Evolutionary conservation across 352 stramenopile species (phyloP).

Genomic region (Phytophthora podocarpi): DNA sequence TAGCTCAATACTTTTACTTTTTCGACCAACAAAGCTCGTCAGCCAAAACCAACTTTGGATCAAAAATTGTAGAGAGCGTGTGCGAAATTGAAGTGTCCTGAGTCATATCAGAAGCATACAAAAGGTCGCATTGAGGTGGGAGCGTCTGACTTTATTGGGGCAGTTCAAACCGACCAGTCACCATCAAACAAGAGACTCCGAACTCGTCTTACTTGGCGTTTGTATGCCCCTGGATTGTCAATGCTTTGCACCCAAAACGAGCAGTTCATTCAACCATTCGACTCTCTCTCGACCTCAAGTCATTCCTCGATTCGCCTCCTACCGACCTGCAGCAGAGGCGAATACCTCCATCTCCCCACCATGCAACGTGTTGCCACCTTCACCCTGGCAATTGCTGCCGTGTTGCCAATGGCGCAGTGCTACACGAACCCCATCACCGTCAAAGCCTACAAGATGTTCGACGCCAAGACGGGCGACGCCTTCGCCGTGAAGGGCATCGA

Average conservation of each 20-base stretch:
- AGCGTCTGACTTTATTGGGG: too few relatives aligned
- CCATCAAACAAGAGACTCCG: conserved; percentile 11
- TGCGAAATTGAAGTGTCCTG: too few relatives aligned
- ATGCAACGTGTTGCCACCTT: conserved; percentile 27
- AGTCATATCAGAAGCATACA: conserved; percentile 4
- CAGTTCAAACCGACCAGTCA: conserved; percentile 7
- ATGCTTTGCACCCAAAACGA: conserved; percentile 10
- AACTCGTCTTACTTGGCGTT: conserved; percentile 15
- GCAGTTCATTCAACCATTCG: background rate
- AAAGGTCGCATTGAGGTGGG: too few relatives aligned
- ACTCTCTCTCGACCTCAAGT: conserved; percentile 6
- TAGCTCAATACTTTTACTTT: too few relatives aligned
- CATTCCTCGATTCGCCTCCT: conserved; percentile 33
- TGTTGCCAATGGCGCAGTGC: conserved; percentile 8
- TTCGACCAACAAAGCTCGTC: too few relatives aligned
- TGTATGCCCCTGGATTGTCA: conserved; percentile 15
- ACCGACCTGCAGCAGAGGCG: conserved; percentile 3
- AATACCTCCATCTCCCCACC: too few relatives aligned
- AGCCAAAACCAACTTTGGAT: too few relatives aligned
- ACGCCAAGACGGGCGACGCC: conserved; percentile 68
- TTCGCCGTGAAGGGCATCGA: conserved; percentile 82
- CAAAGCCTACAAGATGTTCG: conserved; percentile 81
- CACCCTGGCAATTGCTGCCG: conserved; percentile 7
- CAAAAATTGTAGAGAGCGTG: too few relatives aligned
- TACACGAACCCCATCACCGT: conserved; percentile 66